phyloP scores from a whole-genome alignment of 352 stramenopile species.

The Globisporangium parvum region DNA sequence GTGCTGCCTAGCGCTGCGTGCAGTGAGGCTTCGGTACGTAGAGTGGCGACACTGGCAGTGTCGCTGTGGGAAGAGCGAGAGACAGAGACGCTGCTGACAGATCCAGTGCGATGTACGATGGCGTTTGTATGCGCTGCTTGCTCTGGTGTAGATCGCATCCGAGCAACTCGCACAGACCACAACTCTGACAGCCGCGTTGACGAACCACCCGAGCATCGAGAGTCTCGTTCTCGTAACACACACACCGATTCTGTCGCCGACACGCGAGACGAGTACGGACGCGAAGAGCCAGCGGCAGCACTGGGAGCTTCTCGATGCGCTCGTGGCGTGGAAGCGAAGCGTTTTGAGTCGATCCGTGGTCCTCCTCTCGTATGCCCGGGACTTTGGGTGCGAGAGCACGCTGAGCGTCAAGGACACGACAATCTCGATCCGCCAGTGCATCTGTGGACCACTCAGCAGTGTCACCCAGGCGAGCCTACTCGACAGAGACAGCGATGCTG shows the following conservation, averaged over 20 bases:
- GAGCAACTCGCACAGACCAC: background rate
- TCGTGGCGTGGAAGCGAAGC: constrained; percentile 26
- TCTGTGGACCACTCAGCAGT: constrained; percentile 28
- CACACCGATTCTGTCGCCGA: background rate
- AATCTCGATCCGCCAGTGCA: constrained; percentile 27
- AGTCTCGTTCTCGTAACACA: background rate
- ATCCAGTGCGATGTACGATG: no score
- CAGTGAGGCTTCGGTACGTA: background rate
- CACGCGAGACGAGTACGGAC: background rate
- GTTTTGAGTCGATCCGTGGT: constrained; percentile 16
- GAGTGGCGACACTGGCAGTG: no score
- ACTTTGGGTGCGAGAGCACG: constrained; percentile 14
- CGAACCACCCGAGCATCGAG: background rate
- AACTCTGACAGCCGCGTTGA: background rate
- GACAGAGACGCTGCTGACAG: no score
- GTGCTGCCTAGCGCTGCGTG: background rate
- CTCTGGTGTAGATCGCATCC: no score
- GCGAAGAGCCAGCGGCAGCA: constrained; percentile 1
- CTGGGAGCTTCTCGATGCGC: constrained; percentile 17
- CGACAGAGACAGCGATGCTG: background rate
- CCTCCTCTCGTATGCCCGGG: constrained; percentile 17
- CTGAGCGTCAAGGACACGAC: constrained; percentile 33
- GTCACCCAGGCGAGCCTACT: background rate
- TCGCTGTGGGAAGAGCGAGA: no score
- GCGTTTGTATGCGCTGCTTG: no score